Percentiles rank a stretch among this genome's conserved stretches.
Conservation (phyloP, 2,329 filamentous ascomycete species). For the Diaporthe vexans region DNA sequence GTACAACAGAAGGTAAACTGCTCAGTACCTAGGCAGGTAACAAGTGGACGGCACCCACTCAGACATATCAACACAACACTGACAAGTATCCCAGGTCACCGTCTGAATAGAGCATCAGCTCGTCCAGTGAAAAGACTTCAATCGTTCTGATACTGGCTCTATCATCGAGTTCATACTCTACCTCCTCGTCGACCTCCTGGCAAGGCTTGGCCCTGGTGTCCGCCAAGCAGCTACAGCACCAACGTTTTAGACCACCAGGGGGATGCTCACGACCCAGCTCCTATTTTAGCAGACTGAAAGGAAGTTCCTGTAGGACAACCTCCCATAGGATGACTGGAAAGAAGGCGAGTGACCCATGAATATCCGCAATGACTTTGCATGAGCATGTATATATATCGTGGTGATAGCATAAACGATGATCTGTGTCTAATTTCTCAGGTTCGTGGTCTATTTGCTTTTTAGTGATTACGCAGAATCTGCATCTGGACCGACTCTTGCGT, state of each 20-base stretch:
- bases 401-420: neutral
- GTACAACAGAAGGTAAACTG: neutral
- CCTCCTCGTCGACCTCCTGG: too few relatives aligned
- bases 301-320: neutral
- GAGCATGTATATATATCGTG: neutral
- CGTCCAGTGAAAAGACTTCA: neutral
- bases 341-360: neutral
- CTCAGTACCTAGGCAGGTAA: too few relatives aligned
- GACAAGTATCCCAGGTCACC: neutral
- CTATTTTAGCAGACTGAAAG: neutral
- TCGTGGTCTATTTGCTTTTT: neutral
- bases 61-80: neutral
- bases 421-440: neutral
- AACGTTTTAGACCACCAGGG: neutral
- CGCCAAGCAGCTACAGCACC: neutral
- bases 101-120: neutral
- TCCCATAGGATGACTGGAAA: neutral
- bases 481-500: conserved; percentile 45
- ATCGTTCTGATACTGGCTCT: neutral
- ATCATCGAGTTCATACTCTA: neutral
- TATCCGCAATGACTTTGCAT: neutral
- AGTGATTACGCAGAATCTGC: neutral
- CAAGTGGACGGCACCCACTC: neutral
- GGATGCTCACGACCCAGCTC: neutral
- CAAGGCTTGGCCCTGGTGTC: neutral